Evolutionary conservation across 169 alveolate genomes (phyloP).

Genomic region (Plasmodium blacklocki): DNA sequence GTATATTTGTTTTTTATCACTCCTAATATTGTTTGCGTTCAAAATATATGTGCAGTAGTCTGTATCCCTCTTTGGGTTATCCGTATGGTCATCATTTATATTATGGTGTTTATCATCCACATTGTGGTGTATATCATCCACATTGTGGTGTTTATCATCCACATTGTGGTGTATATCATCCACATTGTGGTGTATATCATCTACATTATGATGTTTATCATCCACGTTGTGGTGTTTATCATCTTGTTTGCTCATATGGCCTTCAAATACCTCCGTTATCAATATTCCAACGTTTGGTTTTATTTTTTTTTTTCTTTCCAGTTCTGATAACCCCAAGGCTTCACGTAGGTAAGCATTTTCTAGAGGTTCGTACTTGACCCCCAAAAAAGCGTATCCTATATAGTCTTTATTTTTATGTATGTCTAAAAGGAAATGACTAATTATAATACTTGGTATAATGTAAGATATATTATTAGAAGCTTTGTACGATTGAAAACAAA

Average conservation of each 20-base stretch:
- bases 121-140: too few relatives aligned
- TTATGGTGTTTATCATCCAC: too few relatives aligned
- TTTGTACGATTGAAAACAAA: conserved; percentile 89
- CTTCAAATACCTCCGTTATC: conserved; percentile 43
- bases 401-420: conserved; percentile 70
- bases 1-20: conserved; percentile 12
- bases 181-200: too few relatives aligned
- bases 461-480: conserved; percentile 89
- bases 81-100: too few relatives aligned
- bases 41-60: conserved; percentile 78
- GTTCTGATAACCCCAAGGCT: conserved; percentile 76
- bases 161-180: too few relatives aligned
- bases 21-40: conserved; percentile 78
- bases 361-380: conserved; percentile 84
- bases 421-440: conserved; percentile 83
- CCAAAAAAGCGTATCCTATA: conserved; percentile 88
- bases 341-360: conserved; percentile 82
- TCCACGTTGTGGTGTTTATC: too few relatives aligned
- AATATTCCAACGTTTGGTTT: conserved; percentile 47
- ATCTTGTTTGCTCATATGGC: conserved; percentile 5
- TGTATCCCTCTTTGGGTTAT: conserved; percentile 20
- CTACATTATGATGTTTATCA: too few relatives aligned
- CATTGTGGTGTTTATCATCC: too few relatives aligned
- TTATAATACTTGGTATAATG: conserved; percentile 85
- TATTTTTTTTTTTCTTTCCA: conserved; percentile 76